Base-by-base conservation (phyloP, 352 stramenopile genomes). In the Peronosclerospora sorghi region DNA sequence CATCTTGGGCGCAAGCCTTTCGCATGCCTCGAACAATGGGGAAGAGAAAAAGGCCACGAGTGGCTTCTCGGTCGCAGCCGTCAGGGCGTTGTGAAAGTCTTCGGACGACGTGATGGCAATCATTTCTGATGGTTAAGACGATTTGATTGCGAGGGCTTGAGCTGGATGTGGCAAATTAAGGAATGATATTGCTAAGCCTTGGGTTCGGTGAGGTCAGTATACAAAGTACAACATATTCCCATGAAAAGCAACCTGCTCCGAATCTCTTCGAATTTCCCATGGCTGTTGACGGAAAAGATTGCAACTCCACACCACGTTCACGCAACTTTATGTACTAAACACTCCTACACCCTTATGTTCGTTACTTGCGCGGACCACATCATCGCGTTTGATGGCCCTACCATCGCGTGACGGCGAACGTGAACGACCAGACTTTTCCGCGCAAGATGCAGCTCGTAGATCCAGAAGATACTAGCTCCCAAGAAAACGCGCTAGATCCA, bases 401-500 rank as follows among this genome's bases (percentile, higher is more conserved):
- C 4, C 21, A 6, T 26, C 21, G 21, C 21, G 21, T 57, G 48
- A 21, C 20, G 6, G 35, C 24, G 9, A 19, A 62, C 20, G 20
- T 28, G 12, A 40, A 54, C 13, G 39, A 54, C 32, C 45, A 51
- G 29, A 39, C 24, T 15, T 23, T 15, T 15, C 1, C 19, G 7
- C 37, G 36, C 49, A 62, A 53, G 41, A 56, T 40, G 37, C 18
- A 54, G 29, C 51, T 69, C n/a, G 56, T 61, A 32, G 40, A 83
- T 86, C 48, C 65, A 86, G 54, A 83, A 79, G 48, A 56, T 48
- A 23, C 45, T 69, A 35, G 71, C 65, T 28, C 58, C 65, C 32
- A 81, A 73, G 65, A 84, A 84, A 43, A 86, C 29, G 70, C 67
- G 43, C 58, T 82, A 8, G 73, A 86, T 38, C 73, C 73, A 34